Evolutionary conservation across 2,329 filamentous ascomycete genomes (phyloP).

Genomic region (Aspergillus piperis): DNA sequence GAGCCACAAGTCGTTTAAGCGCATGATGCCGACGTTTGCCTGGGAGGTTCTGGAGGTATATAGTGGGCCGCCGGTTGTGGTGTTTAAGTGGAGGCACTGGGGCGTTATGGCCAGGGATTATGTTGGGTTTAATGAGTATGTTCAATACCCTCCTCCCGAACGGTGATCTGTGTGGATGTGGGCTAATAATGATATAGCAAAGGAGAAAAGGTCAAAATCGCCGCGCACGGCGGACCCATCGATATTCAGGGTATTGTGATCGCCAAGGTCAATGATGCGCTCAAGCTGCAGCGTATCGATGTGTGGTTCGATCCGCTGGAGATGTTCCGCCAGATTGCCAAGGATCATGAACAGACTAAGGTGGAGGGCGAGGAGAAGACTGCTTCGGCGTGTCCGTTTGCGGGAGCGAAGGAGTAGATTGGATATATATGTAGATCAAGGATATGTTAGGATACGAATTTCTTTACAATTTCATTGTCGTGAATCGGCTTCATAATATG

Average conservation of each 20-base stretch:
- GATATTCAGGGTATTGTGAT: slow-evolving; percentile 66
- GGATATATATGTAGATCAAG: background rate
- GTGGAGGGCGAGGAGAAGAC: background rate
- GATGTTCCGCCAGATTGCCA: slow-evolving; percentile 66
- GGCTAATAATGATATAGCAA: slow-evolving; percentile 44
- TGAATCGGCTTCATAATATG: too few species aligned
- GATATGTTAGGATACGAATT: background rate
- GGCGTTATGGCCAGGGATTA: slow-evolving; percentile 68
- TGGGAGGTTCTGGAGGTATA: slow-evolving; percentile 72
- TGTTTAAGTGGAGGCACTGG: slow-evolving; percentile 70
- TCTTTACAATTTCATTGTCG: too few species aligned
- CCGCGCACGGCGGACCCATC: slow-evolving; percentile 62
- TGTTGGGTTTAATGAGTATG: slow-evolving; percentile 63
- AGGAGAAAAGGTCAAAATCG: slow-evolving; percentile 63
- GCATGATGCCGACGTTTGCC: slow-evolving; percentile 72
- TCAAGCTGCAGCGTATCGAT: slow-evolving; percentile 61
- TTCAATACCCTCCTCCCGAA: slow-evolving; percentile 13
- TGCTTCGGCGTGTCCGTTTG: slow-evolving; percentile 12
- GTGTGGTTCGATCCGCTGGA: slow-evolving; percentile 68
- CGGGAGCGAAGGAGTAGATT: slow-evolving; percentile 1
- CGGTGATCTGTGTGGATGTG: too few species aligned
- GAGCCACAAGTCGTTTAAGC: slow-evolving; percentile 70
- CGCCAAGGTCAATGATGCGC: slow-evolving; percentile 61
- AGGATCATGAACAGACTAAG: slow-evolving; percentile 7
- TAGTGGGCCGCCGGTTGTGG: slow-evolving; percentile 62